phyloP scores from a whole-genome alignment of 2,329 filamentous ascomycete species.

The Pseudogymnoascus destructans region DNA sequence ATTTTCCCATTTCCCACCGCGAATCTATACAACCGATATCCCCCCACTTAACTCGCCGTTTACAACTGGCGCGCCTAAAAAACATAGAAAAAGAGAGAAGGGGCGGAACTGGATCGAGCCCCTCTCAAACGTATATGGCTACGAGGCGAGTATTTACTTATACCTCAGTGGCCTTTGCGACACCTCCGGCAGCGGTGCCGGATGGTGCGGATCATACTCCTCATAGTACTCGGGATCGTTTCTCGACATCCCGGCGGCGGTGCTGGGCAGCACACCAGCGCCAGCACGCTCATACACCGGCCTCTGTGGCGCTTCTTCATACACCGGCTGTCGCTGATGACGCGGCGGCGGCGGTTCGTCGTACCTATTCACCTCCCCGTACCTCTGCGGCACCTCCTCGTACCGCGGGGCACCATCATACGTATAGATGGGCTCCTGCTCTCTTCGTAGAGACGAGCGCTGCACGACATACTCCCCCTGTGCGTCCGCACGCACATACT shows the following conservation, averaged over 20 bases:
- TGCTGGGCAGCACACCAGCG: not conserved
- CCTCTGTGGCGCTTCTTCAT: not conserved
- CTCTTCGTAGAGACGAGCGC: conserved; percentile 26
- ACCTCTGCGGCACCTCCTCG: not conserved
- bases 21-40: not conserved
- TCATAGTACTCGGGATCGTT: conserved; percentile 25
- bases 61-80: not conserved
- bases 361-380: not conserved
- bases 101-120: not conserved
- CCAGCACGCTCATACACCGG: not conserved
- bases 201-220: conserved; percentile 34
- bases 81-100: not conserved
- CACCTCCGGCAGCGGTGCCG: conserved; percentile 22
- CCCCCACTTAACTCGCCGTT: not conserved
- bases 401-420: not conserved
- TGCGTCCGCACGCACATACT: conserved; percentile 34
- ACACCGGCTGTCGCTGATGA: not conserved
- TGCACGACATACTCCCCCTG: conserved; percentile 36
- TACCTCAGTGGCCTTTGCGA: not conserved
- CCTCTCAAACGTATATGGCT: not conserved
- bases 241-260: not conserved
- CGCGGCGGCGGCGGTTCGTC: not conserved
- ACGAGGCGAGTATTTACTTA: not conserved
- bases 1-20: not conserved
- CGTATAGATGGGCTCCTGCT: conserved; percentile 14